Base-by-base conservation (phyloP, 805 yeast species). In the Zygosaccharomyces lentus region DNA sequence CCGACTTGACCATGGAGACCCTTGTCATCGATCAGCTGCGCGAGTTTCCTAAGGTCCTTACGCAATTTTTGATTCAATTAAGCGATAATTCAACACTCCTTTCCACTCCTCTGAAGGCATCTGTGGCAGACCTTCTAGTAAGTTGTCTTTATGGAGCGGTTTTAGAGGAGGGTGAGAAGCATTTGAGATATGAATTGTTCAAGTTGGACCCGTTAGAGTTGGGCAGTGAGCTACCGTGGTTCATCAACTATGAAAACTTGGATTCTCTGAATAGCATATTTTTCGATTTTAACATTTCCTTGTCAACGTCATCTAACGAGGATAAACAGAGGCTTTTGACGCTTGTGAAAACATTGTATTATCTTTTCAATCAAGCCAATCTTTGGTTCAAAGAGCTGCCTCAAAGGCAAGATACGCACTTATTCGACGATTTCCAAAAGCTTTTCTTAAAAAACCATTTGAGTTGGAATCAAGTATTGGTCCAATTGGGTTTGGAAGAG, bases 391-490 rank as follows among this genome's bases (percentile, higher is more conserved):
- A 55, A 39, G 57, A 59, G 29, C 60, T 54, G 2, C 29, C 45
- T 0, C 34, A 55, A 7, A 54, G 49, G 21, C 48, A 51, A 37
- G 57, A 43, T 24, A 50, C 53, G 16, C 37, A 55, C 0, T 54
- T 57, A 21, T 68, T 61, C 37, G 47, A 46, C 7, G 61, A 64
- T 9, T 59, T 65, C 42, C 63, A 72, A 6, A 65, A 63, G 1
- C 48, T 66, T 9, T 65, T 51, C 42, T 26, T 51, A 5, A 53
- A 56, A 1, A 62, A 61, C 27, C 65, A 62, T 39, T 34, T 53
- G 24, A 51, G 47, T 24, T 89, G 96, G 96, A 77, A 84, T 9
- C 67, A 70, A 17, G 69, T 75, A 2, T 64, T 87, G 46, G 72
- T 82, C 9, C 58, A 70, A n/a, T 61, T 76, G 45, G 74, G 75